These are phyloP conservation scores for Porogramme epimiltina DNA, from an alignment of 1,284 basidiomycete species.

Conservation along the genomic window DNA sequence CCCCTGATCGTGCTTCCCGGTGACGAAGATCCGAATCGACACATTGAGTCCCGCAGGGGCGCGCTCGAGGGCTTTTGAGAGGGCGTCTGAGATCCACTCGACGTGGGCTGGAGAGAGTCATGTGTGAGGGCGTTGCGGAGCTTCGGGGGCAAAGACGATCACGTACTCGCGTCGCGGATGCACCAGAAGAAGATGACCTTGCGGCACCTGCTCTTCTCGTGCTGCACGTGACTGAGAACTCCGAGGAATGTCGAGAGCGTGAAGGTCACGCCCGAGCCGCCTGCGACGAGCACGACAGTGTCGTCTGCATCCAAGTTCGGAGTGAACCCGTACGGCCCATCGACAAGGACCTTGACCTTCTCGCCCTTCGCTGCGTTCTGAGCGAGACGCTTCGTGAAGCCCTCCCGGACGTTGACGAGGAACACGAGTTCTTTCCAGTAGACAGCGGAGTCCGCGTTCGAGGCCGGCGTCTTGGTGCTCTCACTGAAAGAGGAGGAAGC, in stretches of 20 bases:
- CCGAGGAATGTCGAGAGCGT: slow-evolving; percentile 49
- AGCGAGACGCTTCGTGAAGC: slow-evolving; percentile 49
- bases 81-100: slow-evolving; percentile 40
- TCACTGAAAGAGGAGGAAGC: neutral
- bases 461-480: neutral
- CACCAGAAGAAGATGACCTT: slow-evolving; percentile 47
- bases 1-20: slow-evolving; percentile 23
- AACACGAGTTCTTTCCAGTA: slow-evolving; percentile 47
- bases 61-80: slow-evolving; percentile 32
- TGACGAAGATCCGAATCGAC: slow-evolving; percentile 41
- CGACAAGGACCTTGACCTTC: slow-evolving; percentile 44
- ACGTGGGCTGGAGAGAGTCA: slow-evolving; percentile 34
- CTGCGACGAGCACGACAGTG: slow-evolving; percentile 50
- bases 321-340: slow-evolving; percentile 56
- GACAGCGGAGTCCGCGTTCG: slow-evolving; percentile 10
- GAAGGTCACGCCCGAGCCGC: slow-evolving; percentile 54
- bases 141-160: neutral
- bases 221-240: slow-evolving; percentile 36
- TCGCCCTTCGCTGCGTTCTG: slow-evolving; percentile 33
- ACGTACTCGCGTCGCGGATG: slow-evolving; percentile 41
- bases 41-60: slow-evolving; percentile 34
- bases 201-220: slow-evolving; percentile 31
- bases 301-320: slow-evolving; percentile 45
- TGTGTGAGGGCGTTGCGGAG: neutral
- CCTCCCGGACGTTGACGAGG: slow-evolving; percentile 49